These are phyloP conservation scores for Magnaporthiopsis rhizophila DNA, from an alignment of 2,329 filamentous ascomycete genomes.

Conservation along the genomic window DNA sequence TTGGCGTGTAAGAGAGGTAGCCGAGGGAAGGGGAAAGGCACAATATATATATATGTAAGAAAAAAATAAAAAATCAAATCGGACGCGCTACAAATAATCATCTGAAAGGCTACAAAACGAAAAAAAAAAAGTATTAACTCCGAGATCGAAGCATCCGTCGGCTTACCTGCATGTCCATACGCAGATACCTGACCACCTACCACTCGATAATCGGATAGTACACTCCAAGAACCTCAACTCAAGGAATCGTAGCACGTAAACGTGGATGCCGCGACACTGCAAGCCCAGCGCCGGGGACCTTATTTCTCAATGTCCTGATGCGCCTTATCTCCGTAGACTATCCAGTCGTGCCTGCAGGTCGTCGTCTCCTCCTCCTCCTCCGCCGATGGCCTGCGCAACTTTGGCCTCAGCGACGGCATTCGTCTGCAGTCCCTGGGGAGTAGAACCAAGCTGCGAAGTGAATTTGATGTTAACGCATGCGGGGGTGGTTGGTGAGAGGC, in stretches of 20 bases:
- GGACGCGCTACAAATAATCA: neutral
- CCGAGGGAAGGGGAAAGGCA: no score
- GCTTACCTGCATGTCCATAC: neutral
- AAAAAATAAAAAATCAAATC: neutral
- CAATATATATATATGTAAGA: no score
- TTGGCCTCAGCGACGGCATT: conserved; percentile 63
- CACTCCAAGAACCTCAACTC: neutral
- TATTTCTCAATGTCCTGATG: neutral
- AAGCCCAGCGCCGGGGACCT: neutral
- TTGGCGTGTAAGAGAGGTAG: no score
- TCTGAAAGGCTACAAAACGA: neutral
- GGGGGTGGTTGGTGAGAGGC: neutral
- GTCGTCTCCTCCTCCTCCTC: conserved; percentile 60
- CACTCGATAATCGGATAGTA: neutral
- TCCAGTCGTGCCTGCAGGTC: conserved; percentile 91
- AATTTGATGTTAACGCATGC: conserved; percentile 18
- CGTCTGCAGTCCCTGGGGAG: conserved; percentile 75
- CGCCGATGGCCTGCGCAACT: conserved; percentile 81
- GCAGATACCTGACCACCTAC: neutral
- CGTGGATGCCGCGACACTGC: no score
- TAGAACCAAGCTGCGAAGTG: conserved; percentile 70
- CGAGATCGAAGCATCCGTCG: neutral
- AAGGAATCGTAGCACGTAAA: neutral
- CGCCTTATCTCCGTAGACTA: conserved; percentile 52
- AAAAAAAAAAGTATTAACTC: neutral